These are phyloP conservation scores for Rubus idaeus DNA, from an alignment of 306 rosid genomes.

Conservation along the genomic window DNA sequence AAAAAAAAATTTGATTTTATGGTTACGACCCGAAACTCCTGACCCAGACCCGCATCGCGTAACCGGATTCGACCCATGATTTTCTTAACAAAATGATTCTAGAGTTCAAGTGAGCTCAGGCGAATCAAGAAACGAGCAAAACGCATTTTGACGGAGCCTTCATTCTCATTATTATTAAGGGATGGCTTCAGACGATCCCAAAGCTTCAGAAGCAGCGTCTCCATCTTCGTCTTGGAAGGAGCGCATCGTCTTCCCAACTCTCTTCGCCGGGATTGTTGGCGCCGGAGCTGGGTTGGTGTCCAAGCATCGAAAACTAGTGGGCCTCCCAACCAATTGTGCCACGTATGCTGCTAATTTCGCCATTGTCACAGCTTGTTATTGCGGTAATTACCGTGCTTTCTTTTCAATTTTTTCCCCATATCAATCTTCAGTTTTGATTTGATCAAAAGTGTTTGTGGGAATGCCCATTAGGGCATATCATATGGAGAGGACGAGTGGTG, in stretches of 20 bases:
- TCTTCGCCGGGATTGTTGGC: conserved; percentile 83
- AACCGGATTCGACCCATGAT: conserved; percentile 2
- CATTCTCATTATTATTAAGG: not conserved
- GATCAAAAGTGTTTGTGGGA: not conserved
- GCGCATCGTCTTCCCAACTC: conserved; percentile 60
- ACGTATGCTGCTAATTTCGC: conserved; percentile 76
- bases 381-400: conserved; percentile 49
- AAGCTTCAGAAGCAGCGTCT: conserved; percentile 19
- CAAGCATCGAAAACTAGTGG: conserved; percentile 67
- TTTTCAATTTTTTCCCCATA: not conserved
- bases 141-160: not conserved
- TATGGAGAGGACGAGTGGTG: not conserved
- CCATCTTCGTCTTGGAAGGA: conserved; percentile 52
- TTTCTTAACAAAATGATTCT: not conserved
- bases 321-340: conserved; percentile 58
- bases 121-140: not conserved
- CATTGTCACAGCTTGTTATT: conserved; percentile 75
- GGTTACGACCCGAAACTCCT: not conserved
- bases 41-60: not conserved
- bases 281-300: conserved; percentile 80
- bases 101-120: not conserved
- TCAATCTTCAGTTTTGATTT: not conserved
- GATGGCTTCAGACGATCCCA: conserved; percentile 34
- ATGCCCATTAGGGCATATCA: not conserved
- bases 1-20: no score